Base-by-base conservation (phyloP, 768 basidiomycete genomes). In the Panellus pusillus region DNA sequence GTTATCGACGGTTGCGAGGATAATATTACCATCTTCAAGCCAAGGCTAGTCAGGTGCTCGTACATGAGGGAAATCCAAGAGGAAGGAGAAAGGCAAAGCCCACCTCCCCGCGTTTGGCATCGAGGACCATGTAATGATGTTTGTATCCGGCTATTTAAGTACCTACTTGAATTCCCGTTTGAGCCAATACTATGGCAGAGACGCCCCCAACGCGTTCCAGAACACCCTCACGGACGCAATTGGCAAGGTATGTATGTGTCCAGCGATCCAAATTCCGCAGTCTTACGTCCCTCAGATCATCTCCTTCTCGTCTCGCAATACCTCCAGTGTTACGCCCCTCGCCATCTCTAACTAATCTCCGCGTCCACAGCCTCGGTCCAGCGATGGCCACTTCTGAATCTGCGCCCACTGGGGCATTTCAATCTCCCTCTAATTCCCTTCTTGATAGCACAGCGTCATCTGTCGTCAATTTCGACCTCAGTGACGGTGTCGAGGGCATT, bases 391-490 rank as follows among this genome's bases (percentile, higher is more conserved):
- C 61, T 55, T 51, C 65, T 50, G 62, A 67, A 66, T 40, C 74
- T 70, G 39, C 61, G 68, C 49, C 61, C 64, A 29, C 59, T 58
- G 43, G 60, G 53, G 31, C 66, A 66, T 36, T 28, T 53, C 40
- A 63, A 56, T 40, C 53, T 37, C 61, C 66, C 9, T 60, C 55
- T 13, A 73, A 68, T 52, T 65, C 74, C 27, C 71, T 66, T 40
- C 69, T 83, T 40, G 79, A 83, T 63, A 87, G 84, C 66, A 83
- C 86, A 18, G 80, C 87, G 32, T 89, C 87, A 42, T 91, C 89
- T 35, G 76, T 87, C 17, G 73, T 82, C 61, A 83, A 86, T 63
- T 65, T 88, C 69, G 84, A 87, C 58, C 69, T 82, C 53, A 75
- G 74, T 47, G 87, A 35, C 32, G 32, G 32, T 11, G 32, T 35